These are phyloP conservation scores for Neopestalotiopsis sp. DNA, from an alignment of 2,329 filamentous ascomycete genomes.

Conservation along the genomic window DNA sequence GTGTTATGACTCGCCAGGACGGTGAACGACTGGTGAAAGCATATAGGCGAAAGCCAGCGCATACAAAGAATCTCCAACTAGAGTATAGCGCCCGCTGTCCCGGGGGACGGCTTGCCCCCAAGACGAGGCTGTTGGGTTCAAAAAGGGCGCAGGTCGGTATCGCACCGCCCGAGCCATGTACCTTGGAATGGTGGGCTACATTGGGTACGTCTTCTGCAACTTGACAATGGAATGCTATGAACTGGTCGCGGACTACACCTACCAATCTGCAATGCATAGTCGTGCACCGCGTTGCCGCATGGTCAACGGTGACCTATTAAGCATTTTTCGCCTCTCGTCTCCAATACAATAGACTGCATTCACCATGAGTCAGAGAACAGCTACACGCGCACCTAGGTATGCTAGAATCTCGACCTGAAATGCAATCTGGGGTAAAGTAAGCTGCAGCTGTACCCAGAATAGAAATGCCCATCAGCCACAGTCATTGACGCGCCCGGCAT, in stretches of 20 bases:
- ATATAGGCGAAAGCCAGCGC: not conserved
- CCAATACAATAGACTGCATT: not conserved
- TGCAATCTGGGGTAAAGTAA: too few species aligned
- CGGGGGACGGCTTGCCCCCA: not conserved
- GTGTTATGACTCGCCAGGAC: not conserved
- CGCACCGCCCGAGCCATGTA: constrained; percentile 3
- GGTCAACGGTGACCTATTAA: not conserved
- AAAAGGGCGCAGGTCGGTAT: constrained; percentile 5
- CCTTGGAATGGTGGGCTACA: constrained; percentile 10
- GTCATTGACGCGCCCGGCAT: too few species aligned
- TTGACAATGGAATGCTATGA: too few species aligned
- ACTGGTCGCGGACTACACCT: too few species aligned
- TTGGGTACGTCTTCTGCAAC: not conserved
- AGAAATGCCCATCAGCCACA: too few species aligned
- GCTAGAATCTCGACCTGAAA: not conserved
- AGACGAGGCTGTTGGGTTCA: constrained; percentile 10
- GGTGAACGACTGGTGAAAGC: not conserved
- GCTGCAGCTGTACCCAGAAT: too few species aligned
- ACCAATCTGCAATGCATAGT: not conserved
- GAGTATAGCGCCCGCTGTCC: constrained; percentile 7
- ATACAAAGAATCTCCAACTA: not conserved
- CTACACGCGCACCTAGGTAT: too few species aligned
- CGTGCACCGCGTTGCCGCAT: not conserved
- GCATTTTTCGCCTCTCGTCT: not conserved
- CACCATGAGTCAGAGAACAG: not conserved